These are phyloP conservation scores for Nepenthes mirabilis DNA, from an alignment of 148 eudicot species.

Conservation along the genomic window DNA sequence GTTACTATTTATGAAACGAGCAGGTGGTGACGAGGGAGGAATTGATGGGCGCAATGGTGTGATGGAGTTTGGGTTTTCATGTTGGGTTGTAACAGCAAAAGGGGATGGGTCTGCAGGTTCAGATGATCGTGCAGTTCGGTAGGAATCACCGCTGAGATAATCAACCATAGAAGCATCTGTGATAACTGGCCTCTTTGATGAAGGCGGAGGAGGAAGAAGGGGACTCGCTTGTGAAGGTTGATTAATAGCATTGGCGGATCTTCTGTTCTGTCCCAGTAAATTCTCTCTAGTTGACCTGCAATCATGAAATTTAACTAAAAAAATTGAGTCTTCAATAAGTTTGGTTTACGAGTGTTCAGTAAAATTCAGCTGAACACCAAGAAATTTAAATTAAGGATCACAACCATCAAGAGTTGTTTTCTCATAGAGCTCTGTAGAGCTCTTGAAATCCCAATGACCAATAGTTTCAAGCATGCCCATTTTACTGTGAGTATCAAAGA, in stretches of 20 bases:
- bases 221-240: conserved; percentile 36
- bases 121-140: conserved; percentile 28
- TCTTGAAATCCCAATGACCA: no score
- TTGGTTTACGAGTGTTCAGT: not conserved
- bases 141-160: conserved; percentile 59
- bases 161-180: conserved; percentile 31
- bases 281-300: conserved; percentile 69
- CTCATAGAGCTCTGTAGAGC: no score
- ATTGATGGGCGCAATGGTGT: conserved; percentile 22
- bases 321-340: not conserved
- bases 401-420: no score
- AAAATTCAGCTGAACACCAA: no score
- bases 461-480: no score
- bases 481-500: no score
- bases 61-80: conserved; percentile 17
- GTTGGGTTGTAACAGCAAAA: conserved; percentile 18
- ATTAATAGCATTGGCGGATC: conserved; percentile 9
- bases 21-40: conserved; percentile 32
- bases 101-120: conserved; percentile 23
- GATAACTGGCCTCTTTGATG: conserved; percentile 41
- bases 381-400: no score
- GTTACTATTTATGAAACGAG: conserved; percentile 30
- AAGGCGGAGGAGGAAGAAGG: conserved; percentile 67
- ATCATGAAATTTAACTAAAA: conserved; percentile 1
- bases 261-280: conserved; percentile 36